Conservation (phyloP, 495 filamentous ascomycete genomes). For the Penicillium odoratum region DNA sequence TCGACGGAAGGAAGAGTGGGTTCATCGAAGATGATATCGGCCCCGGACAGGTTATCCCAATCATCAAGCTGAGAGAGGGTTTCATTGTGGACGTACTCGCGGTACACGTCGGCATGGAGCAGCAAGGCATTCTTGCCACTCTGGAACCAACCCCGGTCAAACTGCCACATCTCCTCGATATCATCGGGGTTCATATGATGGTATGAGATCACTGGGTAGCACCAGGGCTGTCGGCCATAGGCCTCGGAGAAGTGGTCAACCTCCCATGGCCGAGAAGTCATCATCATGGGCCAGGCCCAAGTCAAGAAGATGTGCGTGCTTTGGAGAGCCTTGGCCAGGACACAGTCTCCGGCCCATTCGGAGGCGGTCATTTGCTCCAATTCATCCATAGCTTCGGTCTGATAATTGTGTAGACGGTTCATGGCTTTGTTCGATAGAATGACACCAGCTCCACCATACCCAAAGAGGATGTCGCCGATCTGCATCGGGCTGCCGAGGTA, state of each 20-base stretch:
- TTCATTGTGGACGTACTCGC: conserved; percentile 25
- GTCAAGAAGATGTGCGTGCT: conserved; percentile 34
- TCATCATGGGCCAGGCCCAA: conserved; percentile 44
- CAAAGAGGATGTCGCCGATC: conserved; percentile 48
- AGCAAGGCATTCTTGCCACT: conserved; percentile 32
- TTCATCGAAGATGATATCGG: conserved; percentile 20
- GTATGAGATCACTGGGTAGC: conserved; percentile 48
- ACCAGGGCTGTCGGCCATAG: conserved; percentile 47
- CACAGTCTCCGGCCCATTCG: conserved; percentile 40
- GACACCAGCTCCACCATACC: conserved; percentile 63
- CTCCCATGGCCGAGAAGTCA: conserved; percentile 32
- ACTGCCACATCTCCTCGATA: conserved; percentile 43
- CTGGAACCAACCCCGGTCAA: conserved; percentile 48
- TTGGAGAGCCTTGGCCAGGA: conserved; percentile 41
- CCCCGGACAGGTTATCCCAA: conserved; percentile 36
- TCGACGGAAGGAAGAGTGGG: conserved; percentile 26
- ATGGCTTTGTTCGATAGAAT: conserved; percentile 41
- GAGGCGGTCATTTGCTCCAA: conserved; percentile 30
- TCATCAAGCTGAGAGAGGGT: conserved; percentile 21
- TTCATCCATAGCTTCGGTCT: conserved; percentile 17
- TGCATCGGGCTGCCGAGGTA: conserved; percentile 56
- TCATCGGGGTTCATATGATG: conserved; percentile 48
- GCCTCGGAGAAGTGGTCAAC: conserved; percentile 43
- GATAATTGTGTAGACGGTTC: conserved; percentile 22
- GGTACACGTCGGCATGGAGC: conserved; percentile 37